A percentile compares a stretch with the other conserved stretches of the same genome.
Conservation (phyloP, 1,139 yeast genomes). For the Sugiyamaella paludigena region DNA sequence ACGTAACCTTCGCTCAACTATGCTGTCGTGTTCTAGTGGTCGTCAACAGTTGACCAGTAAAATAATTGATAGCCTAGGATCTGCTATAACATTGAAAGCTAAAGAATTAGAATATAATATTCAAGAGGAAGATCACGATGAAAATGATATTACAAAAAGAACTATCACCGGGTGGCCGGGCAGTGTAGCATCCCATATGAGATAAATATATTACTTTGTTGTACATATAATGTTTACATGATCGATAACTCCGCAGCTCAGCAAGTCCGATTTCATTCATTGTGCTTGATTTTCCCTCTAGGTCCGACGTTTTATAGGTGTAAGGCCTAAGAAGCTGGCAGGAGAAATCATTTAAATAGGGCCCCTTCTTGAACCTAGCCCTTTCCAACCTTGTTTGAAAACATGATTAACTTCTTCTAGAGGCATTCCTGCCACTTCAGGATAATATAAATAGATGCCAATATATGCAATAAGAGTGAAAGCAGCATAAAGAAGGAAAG, state of each 20-base stretch:
- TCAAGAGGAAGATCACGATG: conserved; percentile 18
- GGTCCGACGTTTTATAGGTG: too few species aligned
- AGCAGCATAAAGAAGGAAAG: conserved; percentile 42
- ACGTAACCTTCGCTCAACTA: conserved; percentile 44
- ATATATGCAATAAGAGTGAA: conserved; percentile 44
- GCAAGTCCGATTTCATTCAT: too few species aligned
- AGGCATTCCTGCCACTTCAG: conserved; percentile 49
- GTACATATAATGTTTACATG: background rate
- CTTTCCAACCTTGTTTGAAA: conserved; percentile 27
- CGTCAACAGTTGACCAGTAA: conserved; percentile 54
- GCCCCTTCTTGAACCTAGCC: conserved; percentile 5
- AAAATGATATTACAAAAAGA: background rate
- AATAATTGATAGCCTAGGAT: conserved; percentile 47
- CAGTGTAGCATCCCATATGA: conserved; percentile 20
- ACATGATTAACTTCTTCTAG: conserved; percentile 46
- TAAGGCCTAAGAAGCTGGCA: too few species aligned
- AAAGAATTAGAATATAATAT: conserved; percentile 25
- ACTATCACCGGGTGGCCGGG: conserved; percentile 28
- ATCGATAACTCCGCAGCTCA: background rate
- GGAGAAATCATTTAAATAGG: too few species aligned
- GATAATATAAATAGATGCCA: conserved; percentile 44
- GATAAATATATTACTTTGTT: background rate
- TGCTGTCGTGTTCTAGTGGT: conserved; percentile 50
- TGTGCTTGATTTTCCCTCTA: too few species aligned
- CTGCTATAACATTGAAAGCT: conserved; percentile 45